These are phyloP conservation scores for Fusarium circinatum DNA, from an alignment of 2,329 filamentous ascomycete species.

Conservation along the genomic window DNA sequence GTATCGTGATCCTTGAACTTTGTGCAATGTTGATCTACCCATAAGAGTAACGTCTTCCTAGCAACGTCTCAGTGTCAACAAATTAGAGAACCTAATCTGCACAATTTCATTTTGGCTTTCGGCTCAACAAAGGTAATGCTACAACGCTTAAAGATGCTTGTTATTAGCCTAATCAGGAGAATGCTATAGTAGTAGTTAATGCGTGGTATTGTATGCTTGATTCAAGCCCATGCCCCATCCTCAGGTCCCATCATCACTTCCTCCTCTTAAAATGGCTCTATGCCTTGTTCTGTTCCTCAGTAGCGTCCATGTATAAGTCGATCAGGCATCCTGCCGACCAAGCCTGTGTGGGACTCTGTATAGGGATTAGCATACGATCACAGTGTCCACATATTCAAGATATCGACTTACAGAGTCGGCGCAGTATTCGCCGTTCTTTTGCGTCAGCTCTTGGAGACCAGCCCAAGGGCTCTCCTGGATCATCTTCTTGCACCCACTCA, in stretches of 20 bases:
- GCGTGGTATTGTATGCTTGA: conserved; percentile 17
- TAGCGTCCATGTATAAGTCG: conserved; percentile 94
- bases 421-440: conserved; percentile 87
- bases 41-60: neutral
- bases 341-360: conserved; percentile 88
- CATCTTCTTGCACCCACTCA: conserved; percentile 85
- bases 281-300: conserved; percentile 58
- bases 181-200: conserved; percentile 11
- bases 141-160: conserved; percentile 21
- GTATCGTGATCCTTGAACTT: neutral
- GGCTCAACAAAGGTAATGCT: neutral
- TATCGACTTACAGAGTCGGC: conserved; percentile 78
- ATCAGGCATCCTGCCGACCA: conserved; percentile 97
- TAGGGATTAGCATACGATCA: conserved; percentile 16
- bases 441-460: conserved; percentile 90
- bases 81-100: neutral
- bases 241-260: conserved; percentile 5
- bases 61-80: neutral
- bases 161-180: conserved; percentile 35
- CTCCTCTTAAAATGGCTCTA: conserved; percentile 17
- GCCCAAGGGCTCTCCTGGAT: conserved; percentile 87
- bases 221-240: conserved; percentile 19
- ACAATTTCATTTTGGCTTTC: neutral
- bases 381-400: neutral
- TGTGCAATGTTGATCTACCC: neutral